A percentile compares a stretch with the other conserved stretches of the same genome.
These are phyloP conservation scores for Gonapodya sp. DNA, from an alignment of 192 early-diverging fungal species.

Conservation along the genomic window DNA sequence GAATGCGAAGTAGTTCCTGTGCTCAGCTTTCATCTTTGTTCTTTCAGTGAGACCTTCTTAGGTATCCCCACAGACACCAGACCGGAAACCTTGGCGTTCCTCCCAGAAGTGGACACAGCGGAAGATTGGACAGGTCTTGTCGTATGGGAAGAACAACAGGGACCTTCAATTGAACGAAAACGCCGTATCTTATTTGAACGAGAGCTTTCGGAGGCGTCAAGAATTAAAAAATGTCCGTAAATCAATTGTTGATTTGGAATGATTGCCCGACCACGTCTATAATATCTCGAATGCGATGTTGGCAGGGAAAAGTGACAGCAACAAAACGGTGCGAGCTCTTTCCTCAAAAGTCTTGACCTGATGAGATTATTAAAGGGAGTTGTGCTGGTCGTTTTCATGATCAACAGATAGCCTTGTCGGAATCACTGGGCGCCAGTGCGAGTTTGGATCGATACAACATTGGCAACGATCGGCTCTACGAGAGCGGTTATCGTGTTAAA, in stretches of 20 bases:
- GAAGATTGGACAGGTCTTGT: not conserved
- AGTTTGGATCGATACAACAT: constrained; percentile 72
- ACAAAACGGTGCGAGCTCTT: not conserved
- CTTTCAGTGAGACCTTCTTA: constrained; percentile 35
- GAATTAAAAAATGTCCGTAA: not conserved
- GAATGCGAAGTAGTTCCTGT: constrained; percentile 69
- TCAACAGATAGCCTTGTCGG: constrained; percentile 4
- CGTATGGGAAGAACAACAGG: not conserved
- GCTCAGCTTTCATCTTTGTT: too few relatives aligned
- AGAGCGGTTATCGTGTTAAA: constrained; percentile 50
- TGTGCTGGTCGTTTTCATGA: constrained; percentile 10
- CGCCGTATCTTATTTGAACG: not conserved
- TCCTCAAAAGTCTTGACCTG: not conserved
- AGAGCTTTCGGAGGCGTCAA: not conserved
- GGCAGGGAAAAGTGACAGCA: not conserved
- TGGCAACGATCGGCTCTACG: constrained; percentile 82
- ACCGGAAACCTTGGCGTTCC: constrained; percentile 18
- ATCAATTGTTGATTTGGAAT: too few relatives aligned
- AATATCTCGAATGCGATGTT: not conserved
- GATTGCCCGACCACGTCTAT: not conserved
- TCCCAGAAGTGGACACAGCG: constrained; percentile 15
- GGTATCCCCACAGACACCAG: constrained; percentile 25
- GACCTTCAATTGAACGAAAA: not conserved
- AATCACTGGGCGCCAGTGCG: constrained; percentile 9
- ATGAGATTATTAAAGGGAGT: constrained; percentile 10